Conservation (phyloP, 176 grass and related monocot genomes). For the Panicum miliaceum region DNA sequence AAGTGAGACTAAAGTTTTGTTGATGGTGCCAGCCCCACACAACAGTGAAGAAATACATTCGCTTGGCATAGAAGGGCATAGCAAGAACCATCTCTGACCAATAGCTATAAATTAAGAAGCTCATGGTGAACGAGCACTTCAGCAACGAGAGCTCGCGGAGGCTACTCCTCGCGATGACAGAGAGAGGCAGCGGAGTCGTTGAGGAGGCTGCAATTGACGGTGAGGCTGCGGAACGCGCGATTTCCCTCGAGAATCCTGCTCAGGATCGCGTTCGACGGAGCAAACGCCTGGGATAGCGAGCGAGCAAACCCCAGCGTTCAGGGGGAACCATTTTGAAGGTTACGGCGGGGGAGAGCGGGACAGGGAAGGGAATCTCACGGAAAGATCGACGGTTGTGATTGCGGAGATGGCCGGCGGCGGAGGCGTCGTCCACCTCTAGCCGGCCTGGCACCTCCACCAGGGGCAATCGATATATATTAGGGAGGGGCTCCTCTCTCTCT, state of each 20-base stretch:
- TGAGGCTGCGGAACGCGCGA: conserved; percentile 52
- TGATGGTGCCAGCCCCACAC: conserved; percentile 57
- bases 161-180: conserved; percentile 62
- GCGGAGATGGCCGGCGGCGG: conserved; percentile 26
- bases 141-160: conserved; percentile 74
- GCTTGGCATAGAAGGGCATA: too few species aligned
- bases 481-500: too few species aligned
- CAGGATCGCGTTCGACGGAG: conserved; percentile 58
- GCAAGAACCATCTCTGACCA: conserved; percentile 60
- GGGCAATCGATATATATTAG: too few species aligned
- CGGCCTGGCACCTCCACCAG: too few species aligned
- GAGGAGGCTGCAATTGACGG: conserved; percentile 71
- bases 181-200: conserved; percentile 60
- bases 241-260: conserved; percentile 68
- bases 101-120: conserved; percentile 64
- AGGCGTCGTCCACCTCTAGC: conserved; percentile 40
- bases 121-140: conserved; percentile 69
- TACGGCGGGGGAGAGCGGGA: background rate
- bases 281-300: conserved; percentile 52
- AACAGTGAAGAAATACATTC: too few species aligned
- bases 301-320: conserved; percentile 34
- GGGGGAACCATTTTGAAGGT: conserved; percentile 9
- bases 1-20: conserved; percentile 61
- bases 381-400: conserved; percentile 38
- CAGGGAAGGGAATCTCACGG: conserved; percentile 9